phyloP scores from a whole-genome alignment of 192 early-diverging fungal species.

The Chytriomyces hyalinus region DNA sequence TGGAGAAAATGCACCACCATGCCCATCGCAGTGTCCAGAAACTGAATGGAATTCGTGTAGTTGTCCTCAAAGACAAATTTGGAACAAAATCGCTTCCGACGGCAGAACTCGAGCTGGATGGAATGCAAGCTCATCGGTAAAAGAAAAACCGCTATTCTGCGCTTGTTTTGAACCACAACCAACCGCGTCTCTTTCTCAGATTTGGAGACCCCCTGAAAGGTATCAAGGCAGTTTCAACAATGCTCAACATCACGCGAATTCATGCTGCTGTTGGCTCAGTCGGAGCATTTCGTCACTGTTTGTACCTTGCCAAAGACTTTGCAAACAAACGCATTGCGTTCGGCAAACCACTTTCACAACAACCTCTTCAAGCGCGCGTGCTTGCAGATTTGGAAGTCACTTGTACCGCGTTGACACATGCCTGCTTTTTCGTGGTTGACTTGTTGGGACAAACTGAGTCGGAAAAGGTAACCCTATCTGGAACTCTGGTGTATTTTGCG shows the following conservation, averaged over 20 bases:
- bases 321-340: conserved; percentile 55
- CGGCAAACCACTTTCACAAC: conserved; percentile 55
- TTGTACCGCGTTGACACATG: conserved; percentile 57
- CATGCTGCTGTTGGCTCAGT: conserved; percentile 58
- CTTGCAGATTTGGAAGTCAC: conserved; percentile 63
- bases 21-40: conserved; percentile 16
- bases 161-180: background rate
- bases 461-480: too few species aligned
- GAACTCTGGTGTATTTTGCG: too few species aligned
- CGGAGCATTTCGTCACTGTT: conserved; percentile 45
- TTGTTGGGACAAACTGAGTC: conserved; percentile 60
- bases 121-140: conserved; percentile 42
- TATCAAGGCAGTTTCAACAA: conserved; percentile 65
- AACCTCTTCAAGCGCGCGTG: conserved; percentile 66
- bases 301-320: conserved; percentile 64
- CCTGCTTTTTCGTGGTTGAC: conserved; percentile 59
- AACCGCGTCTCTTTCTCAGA: conserved; percentile 16
- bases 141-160: conserved; percentile 12
- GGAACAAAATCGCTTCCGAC: conserved; percentile 75
- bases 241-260: conserved; percentile 75
- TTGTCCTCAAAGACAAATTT: conserved; percentile 71
- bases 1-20: conserved; percentile 11
- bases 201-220: conserved; percentile 60
- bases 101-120: conserved; percentile 68
- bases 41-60: conserved; percentile 40